These are phyloP conservation scores for Hysterium pulicare DNA, from an alignment of 2,329 filamentous ascomycete genomes.

Conservation along the genomic window DNA sequence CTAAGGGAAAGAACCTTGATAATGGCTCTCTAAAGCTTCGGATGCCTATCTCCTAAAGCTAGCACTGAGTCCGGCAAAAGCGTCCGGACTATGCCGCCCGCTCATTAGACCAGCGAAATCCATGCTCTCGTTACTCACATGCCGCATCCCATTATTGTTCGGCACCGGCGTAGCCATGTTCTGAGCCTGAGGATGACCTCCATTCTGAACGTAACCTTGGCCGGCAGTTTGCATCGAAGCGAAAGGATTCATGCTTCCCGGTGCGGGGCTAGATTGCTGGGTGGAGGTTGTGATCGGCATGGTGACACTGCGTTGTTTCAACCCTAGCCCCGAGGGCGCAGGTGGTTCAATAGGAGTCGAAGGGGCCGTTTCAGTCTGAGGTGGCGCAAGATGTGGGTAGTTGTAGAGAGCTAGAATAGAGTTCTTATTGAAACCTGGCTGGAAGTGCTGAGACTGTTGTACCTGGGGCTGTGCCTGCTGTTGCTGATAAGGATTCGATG, in stretches of 20 bases:
- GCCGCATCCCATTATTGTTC: constrained; percentile 28
- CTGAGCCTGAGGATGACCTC: constrained; percentile 20
- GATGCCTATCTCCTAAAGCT: constrained; percentile 39
- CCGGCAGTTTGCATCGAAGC: constrained; percentile 10
- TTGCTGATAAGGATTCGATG: constrained; percentile 32
- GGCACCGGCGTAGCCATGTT: constrained; percentile 18
- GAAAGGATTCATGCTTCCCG: constrained; percentile 59
- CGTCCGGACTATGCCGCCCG: constrained; percentile 74
- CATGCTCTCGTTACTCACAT: constrained; percentile 69
- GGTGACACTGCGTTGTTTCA: constrained; percentile 34
- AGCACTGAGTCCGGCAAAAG: constrained; percentile 72
- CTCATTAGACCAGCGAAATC: constrained; percentile 58
- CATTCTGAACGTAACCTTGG: constrained; percentile 12
- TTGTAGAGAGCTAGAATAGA: constrained; percentile 75
- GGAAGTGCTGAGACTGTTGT: constrained; percentile 29
- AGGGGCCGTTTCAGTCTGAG: constrained; percentile 36
- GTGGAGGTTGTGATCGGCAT: constrained; percentile 30
- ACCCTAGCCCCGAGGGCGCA: constrained; percentile 22
- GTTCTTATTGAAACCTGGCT: constrained; percentile 59
- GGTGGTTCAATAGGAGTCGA: constrained; percentile 22
- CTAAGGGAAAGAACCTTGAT: too few relatives aligned
- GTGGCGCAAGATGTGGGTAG: constrained; percentile 53
- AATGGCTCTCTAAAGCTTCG: too few relatives aligned
- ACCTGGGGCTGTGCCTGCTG: constrained; percentile 20
- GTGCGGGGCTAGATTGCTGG: constrained; percentile 17